Conservation (phyloP, 1,284 basidiomycete genomes). For the Apiotrichum akiyoshidainum region DNA sequence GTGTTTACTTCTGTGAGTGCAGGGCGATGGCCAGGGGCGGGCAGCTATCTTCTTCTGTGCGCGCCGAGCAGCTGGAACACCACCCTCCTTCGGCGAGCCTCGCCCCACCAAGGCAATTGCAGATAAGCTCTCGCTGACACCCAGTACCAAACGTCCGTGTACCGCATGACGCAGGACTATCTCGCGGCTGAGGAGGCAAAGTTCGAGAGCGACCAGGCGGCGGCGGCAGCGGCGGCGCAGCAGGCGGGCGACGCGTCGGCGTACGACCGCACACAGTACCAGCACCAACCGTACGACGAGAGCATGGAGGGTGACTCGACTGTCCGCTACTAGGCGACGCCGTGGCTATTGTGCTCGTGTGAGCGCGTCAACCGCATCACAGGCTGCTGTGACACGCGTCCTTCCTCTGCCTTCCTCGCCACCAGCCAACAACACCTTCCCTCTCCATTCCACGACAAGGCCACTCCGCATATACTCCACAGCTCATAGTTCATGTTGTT, state of each 20-base stretch:
- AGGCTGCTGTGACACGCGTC: too few species aligned
- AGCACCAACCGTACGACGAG: not conserved
- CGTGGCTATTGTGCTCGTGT: too few species aligned
- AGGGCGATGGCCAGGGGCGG: too few species aligned
- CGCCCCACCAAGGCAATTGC: too few species aligned
- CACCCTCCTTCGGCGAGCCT: too few species aligned
- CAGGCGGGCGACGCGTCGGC: not conserved
- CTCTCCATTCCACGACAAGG: too few species aligned
- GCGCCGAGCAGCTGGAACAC: too few species aligned
- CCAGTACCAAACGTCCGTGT: conserved; percentile 91
- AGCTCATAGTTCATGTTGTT: not conserved
- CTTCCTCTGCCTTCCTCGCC: not conserved
- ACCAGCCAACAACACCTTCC: too few species aligned
- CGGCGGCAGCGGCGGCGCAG: too few species aligned
- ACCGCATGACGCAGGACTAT: conserved; percentile 76
- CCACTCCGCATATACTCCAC: not conserved
- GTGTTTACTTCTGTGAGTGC: conserved; percentile 80
- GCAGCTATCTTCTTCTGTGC: too few species aligned
- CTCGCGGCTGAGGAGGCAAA: conserved; percentile 1
- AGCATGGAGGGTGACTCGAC: conserved; percentile 57
- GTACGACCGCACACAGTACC: conserved; percentile 59
- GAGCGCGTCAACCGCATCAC: too few species aligned
- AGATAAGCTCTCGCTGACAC: conserved; percentile 15
- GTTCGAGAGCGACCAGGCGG: not conserved
- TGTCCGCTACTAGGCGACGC: not conserved